Conservation (phyloP, 2,329 filamentous ascomycete genomes). For the Aspergillus latus region DNA sequence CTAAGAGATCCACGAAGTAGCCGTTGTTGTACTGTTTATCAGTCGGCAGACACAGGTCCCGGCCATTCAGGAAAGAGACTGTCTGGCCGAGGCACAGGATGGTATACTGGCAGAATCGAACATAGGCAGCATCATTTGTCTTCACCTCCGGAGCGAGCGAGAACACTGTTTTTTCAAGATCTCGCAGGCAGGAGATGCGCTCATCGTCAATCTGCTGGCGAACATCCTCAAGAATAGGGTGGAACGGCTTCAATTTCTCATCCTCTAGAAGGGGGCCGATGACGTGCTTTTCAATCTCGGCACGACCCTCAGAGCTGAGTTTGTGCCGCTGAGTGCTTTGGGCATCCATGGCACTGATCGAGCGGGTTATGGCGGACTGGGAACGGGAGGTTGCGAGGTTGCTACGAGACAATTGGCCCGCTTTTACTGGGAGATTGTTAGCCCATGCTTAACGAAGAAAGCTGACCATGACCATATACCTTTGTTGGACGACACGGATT, state of each 20-base stretch:
- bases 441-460: background rate
- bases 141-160: conserved; percentile 79
- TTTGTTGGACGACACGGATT: conserved; percentile 49
- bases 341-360: conserved; percentile 52
- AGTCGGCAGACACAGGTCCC: conserved; percentile 77
- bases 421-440: conserved; percentile 25
- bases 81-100: conserved; percentile 88
- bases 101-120: conserved; percentile 85
- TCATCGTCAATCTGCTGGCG: conserved; percentile 77
- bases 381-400: conserved; percentile 19
- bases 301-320: conserved; percentile 68
- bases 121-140: conserved; percentile 67
- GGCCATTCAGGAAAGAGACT: conserved; percentile 79
- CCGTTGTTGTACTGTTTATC: conserved; percentile 93
- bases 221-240: conserved; percentile 73
- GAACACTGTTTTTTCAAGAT: conserved; percentile 90
- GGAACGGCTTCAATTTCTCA: conserved; percentile 73
- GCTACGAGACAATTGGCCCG: conserved; percentile 26
- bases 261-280: conserved; percentile 76
- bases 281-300: conserved; percentile 76
- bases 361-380: conserved; percentile 62
- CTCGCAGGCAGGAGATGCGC: conserved; percentile 85
- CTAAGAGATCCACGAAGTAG: conserved; percentile 94
- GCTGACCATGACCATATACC: conserved; percentile 21
- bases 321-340: conserved; percentile 53